phyloP scores from a whole-genome alignment of 352 stramenopile species.

The Bremia lactucae region DNA sequence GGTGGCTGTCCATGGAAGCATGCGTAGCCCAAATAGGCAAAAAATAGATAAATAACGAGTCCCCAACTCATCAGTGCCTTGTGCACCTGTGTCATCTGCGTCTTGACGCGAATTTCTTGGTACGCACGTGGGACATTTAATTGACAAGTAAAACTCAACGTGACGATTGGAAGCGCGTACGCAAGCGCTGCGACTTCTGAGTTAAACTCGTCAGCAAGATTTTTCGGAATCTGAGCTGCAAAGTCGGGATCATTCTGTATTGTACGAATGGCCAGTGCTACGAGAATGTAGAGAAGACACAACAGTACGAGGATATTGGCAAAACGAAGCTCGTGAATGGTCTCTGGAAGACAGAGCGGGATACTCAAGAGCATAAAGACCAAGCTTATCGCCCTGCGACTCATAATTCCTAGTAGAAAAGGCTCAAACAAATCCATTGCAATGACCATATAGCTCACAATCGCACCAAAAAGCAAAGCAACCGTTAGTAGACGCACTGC shows the following conservation, averaged over 20 bases:
- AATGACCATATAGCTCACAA: conserved; percentile 81
- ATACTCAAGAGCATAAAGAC: conserved; percentile 59
- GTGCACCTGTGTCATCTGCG: conserved; percentile 56
- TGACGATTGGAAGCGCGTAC: conserved; percentile 72
- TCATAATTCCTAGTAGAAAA: conserved; percentile 46
- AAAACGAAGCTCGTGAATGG: conserved; percentile 75
- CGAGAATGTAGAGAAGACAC: conserved; percentile 75
- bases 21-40: conserved; percentile 60
- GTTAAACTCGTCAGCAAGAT: conserved; percentile 38
- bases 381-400: conserved; percentile 46
- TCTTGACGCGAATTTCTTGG: conserved; percentile 65
- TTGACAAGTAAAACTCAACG: conserved; percentile 71
- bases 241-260: conserved; percentile 32
- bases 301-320: conserved; percentile 66
- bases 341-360: conserved; percentile 72
- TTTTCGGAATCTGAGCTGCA: conserved; percentile 26
- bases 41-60: conserved; percentile 47
- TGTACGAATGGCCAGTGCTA: conserved; percentile 44
- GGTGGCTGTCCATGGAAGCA: conserved; percentile 75
- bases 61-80: conserved; percentile 44
- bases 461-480: conserved; percentile 62
- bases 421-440: conserved; percentile 78
- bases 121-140: conserved; percentile 76
- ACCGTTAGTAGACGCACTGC: conserved; percentile 61
- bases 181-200: conserved; percentile 50